phyloP scores from a whole-genome alignment of 2,329 filamentous ascomycete species.

The Fragosphaeria purpurea region DNA sequence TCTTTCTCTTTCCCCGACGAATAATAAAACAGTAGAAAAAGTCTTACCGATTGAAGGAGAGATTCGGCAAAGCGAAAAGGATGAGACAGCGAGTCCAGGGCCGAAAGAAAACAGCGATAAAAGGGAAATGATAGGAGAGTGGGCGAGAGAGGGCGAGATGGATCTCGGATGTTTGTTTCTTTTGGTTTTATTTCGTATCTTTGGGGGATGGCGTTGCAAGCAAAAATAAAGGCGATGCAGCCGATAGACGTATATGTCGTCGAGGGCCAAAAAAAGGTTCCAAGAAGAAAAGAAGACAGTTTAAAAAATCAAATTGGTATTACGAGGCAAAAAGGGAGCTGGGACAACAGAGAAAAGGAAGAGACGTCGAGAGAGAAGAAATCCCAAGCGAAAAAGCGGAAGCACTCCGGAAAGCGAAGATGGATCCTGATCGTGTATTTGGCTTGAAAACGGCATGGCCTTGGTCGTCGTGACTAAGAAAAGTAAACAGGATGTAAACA shows the following conservation, averaged over 20 bases:
- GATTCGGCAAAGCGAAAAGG: too few relatives aligned
- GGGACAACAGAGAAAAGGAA: background rate
- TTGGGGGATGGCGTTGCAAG: background rate
- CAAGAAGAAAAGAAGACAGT: constrained; percentile 11
- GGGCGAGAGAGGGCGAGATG: too few relatives aligned
- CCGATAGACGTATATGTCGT: constrained; percentile 10
- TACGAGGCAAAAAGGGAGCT: constrained; percentile 3
- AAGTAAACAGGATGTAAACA: too few relatives aligned
- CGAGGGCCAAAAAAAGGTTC: constrained; percentile 15
- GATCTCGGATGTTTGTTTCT: background rate
- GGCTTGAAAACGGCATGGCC: too few relatives aligned
- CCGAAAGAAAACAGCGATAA: too few relatives aligned
- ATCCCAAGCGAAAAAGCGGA: background rate
- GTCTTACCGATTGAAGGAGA: too few relatives aligned
- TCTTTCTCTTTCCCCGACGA: too few relatives aligned
- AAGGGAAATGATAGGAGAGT: too few relatives aligned
- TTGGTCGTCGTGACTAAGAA: too few relatives aligned
- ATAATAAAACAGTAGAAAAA: too few relatives aligned
- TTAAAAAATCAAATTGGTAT: background rate
- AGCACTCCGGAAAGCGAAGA: background rate
- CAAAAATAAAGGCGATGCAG: background rate
- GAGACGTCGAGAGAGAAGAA: background rate
- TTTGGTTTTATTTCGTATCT: constrained; percentile 1
- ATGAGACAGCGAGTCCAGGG: too few relatives aligned
- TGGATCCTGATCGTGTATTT: too few relatives aligned